Conservation (phyloP, 768 basidiomycete genomes). For the Tylopilus balloui region DNA sequence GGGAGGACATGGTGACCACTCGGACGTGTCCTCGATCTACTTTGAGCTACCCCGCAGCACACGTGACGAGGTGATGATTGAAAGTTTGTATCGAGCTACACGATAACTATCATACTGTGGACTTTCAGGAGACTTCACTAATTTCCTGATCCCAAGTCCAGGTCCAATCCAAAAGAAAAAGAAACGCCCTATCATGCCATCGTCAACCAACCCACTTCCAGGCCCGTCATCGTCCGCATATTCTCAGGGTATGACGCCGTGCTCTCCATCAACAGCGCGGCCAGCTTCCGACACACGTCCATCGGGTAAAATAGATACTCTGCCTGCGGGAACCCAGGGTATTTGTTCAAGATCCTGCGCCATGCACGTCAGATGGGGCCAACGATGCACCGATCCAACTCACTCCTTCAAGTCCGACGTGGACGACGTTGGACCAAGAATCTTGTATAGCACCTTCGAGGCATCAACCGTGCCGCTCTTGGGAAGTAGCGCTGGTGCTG, state of each 20-base stretch:
- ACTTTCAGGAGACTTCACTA: no score
- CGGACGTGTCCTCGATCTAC: slow-evolving; percentile 12
- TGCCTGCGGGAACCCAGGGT: slow-evolving; percentile 83
- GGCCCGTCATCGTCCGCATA: slow-evolving; percentile 72
- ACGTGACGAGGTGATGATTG: slow-evolving; percentile 13
- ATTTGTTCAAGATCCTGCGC: slow-evolving; percentile 54
- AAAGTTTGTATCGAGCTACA: no score
- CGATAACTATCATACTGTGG: no score
- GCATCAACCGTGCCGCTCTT: slow-evolving; percentile 59
- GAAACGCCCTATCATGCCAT: slow-evolving; percentile 9
- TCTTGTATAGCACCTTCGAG: slow-evolving; percentile 84
- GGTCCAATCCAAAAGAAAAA: no score
- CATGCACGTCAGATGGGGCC: slow-evolving; percentile 1
- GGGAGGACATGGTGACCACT: slow-evolving; percentile 17
- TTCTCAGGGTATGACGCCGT: slow-evolving; percentile 70
- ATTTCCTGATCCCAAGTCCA: no score
- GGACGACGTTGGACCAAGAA: slow-evolving; percentile 57
- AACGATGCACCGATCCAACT: not conserved
- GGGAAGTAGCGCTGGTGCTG: slow-evolving; percentile 51
- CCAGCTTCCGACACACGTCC: slow-evolving; percentile 68
- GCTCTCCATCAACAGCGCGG: slow-evolving; percentile 69
- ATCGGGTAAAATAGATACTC: slow-evolving; percentile 84
- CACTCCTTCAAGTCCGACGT: slow-evolving; percentile 29
- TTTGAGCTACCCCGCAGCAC: slow-evolving; percentile 4
- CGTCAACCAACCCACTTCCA: slow-evolving; percentile 77